Evolutionary conservation across 2,329 filamentous ascomycete species (phyloP).

Genomic region (Penicillium freii): DNA sequence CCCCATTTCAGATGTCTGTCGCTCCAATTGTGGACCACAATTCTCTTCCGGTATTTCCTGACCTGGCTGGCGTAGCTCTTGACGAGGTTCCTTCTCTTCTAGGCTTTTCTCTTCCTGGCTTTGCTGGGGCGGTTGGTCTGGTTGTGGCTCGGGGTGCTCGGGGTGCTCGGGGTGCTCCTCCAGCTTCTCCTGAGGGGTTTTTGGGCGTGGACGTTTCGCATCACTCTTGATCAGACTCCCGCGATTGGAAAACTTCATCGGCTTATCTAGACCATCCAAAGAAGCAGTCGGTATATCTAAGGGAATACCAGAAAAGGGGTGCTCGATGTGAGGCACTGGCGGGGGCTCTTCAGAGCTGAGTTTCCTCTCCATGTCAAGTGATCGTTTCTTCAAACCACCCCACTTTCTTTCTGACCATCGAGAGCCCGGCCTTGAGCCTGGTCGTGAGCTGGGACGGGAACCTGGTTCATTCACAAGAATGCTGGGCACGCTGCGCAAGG

Average conservation of each 20-base stretch:
- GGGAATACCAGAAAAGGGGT: slow-evolving; percentile 50
- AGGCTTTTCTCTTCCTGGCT: slow-evolving; percentile 3
- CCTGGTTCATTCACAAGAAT: slow-evolving; percentile 40
- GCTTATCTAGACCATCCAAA: slow-evolving; percentile 53
- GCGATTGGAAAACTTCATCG: slow-evolving; percentile 59
- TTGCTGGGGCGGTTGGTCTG: background rate
- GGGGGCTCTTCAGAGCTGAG: slow-evolving; percentile 31
- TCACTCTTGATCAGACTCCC: slow-evolving; percentile 60
- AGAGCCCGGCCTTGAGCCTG: slow-evolving; percentile 40
- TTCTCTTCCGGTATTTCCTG: slow-evolving; percentile 6
- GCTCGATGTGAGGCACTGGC: slow-evolving; percentile 34
- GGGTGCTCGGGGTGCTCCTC: slow-evolving; percentile 9
- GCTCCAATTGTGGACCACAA: slow-evolving; percentile 8
- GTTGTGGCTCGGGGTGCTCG: slow-evolving; percentile 8
- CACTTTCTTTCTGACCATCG: slow-evolving; percentile 47
- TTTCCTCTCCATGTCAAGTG: slow-evolving; percentile 34
- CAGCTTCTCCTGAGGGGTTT: slow-evolving; percentile 26
- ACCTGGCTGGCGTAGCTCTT: slow-evolving; percentile 4
- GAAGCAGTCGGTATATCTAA: slow-evolving; percentile 56
- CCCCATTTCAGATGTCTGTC: slow-evolving; percentile 19
- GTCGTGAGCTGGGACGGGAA: slow-evolving; percentile 29
- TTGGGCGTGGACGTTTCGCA: slow-evolving; percentile 30
- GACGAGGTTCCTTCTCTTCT: slow-evolving; percentile 1
- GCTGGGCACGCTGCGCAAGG: slow-evolving; percentile 40
- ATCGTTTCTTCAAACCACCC: slow-evolving; percentile 38